A percentile compares a stretch with the other conserved stretches of the same genome.
These are phyloP conservation scores for Pyropia haitanensis DNA, from an alignment of 23 red algal species.

Conservation along the genomic window DNA sequence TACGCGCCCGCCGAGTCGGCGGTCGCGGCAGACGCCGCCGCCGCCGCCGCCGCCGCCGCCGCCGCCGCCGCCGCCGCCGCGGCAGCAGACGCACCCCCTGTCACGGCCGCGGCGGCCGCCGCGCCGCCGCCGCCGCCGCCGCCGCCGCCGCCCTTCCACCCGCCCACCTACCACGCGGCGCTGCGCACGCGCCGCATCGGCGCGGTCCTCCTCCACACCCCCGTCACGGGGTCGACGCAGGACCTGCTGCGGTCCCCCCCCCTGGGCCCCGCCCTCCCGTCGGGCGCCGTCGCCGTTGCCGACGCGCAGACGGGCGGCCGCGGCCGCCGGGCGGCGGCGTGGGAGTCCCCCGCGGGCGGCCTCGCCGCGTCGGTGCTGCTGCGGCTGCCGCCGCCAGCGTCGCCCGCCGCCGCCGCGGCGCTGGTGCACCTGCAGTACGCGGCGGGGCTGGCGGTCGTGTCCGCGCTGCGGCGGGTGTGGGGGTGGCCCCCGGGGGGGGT, in stretches of 20 bases:
- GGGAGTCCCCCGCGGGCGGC: slow-evolving; percentile 57
- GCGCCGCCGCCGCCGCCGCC: background rate
- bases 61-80: background rate
- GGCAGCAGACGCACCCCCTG: background rate
- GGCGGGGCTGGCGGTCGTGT: slow-evolving; percentile 55
- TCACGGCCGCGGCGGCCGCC: background rate
- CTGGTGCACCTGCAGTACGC: slow-evolving; percentile 62
- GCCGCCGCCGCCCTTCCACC: slow-evolving; percentile 1
- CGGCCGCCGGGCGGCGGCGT: slow-evolving; percentile 56
- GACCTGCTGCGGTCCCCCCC: slow-evolving; percentile 27
- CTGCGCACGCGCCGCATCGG: slow-evolving; percentile 20
- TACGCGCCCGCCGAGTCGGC: slow-evolving; percentile 19
- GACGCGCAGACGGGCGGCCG: slow-evolving; percentile 56
- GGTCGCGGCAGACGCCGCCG: background rate
- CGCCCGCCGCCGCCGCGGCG: background rate
- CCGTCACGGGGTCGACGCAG: slow-evolving; percentile 36
- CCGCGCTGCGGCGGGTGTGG: slow-evolving; percentile 7
- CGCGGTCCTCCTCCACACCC: slow-evolving; percentile 22
- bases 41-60: background rate
- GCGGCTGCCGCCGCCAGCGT: background rate
- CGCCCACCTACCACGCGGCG: slow-evolving; percentile 1
- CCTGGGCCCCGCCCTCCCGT: background rate
- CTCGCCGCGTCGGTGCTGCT: slow-evolving; percentile 44
- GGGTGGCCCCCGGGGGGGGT: slow-evolving; percentile 11
- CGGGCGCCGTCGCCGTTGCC: slow-evolving; percentile 49